Evolutionary conservation across 2,329 filamentous ascomycete genomes (phyloP).

Genomic region (Penicillium rolfsii): DNA sequence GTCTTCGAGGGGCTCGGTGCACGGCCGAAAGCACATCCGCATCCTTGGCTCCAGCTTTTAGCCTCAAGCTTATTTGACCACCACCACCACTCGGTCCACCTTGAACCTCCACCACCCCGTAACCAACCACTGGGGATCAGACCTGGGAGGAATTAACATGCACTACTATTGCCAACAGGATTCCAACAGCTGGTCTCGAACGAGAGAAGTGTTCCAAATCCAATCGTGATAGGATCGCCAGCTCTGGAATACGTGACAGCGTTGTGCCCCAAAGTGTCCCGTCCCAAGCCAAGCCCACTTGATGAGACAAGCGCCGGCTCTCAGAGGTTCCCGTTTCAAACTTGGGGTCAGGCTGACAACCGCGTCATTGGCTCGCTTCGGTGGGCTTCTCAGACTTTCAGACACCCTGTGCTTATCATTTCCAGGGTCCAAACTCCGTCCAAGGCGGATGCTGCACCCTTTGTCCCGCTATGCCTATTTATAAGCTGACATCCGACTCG

Average conservation of each 20-base stretch:
- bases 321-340: slow-evolving; percentile 6
- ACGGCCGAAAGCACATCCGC: slow-evolving; percentile 6
- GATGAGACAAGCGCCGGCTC: slow-evolving; percentile 8
- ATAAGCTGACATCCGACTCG: slow-evolving; percentile 1
- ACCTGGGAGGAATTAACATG: background rate
- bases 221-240: background rate
- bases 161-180: background rate
- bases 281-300: slow-evolving; percentile 10
- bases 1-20: background rate
- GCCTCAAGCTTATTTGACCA: slow-evolving; percentile 17
- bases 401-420: background rate
- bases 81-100: background rate
- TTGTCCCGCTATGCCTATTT: slow-evolving; percentile 15
- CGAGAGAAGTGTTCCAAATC: background rate
- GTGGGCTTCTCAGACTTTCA: slow-evolving; percentile 3
- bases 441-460: slow-evolving; percentile 1
- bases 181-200: background rate
- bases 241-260: background rate
- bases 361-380: slow-evolving; percentile 13
- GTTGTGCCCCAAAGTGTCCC: background rate
- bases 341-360: slow-evolving; percentile 10
- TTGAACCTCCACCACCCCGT: background rate
- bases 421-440: slow-evolving; percentile 13
- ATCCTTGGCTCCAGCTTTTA: slow-evolving; percentile 8
- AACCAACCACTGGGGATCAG: background rate